Evolutionary conservation across 2,329 filamentous ascomycete species (phyloP), one percentile per base, ranked within the genome.

Genomic region (Fonsecaea erecta): DNA sequence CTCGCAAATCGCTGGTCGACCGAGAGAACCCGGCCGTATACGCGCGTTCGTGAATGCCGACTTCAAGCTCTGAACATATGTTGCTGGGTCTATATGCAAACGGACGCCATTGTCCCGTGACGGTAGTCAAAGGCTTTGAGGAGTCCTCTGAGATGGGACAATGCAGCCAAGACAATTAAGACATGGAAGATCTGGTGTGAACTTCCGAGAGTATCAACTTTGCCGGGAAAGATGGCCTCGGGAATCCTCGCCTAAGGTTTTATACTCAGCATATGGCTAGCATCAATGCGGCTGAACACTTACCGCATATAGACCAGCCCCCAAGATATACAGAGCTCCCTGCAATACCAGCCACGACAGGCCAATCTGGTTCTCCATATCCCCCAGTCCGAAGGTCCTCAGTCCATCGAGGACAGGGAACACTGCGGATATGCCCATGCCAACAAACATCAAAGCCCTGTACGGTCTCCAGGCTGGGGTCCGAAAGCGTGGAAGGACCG

Each of bases 121-220:
- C 92, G 88, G 75, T 91, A 89, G 77, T 97, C 91, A 78, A 97
- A 97, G 3, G 93, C 93, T 77, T 87, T 90, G 32, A 91, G 75
- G 79, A 98, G 84, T 55, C 91, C 93, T 59, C 88, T 88, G 65
- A 98, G 81, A 81, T 99, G 95, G 26, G 90, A 86, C 1, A 86
- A 84, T 0, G 92, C 94, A 0, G 95, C 95, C 66, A 93, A 77
- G 16, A 98, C 82, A 30, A 99, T 93, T 69, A 95, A 84, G 43
- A 96, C 81, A 80, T 99, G 95, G 77, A 99, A 99, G 69, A 99
- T 90, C 79, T 99, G 95, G 78, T 99, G 95, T 21, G 92, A 97
- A 75, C 89, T 93, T 40, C 95, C 94, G 86, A 91, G 91, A 58
- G 97, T 91, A 78, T 99, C 95, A 74, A 94, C 97, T 7, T 77